Evolutionary conservation across 805 yeast species (phyloP).

Genomic region (Candida cerambycidarum): DNA sequence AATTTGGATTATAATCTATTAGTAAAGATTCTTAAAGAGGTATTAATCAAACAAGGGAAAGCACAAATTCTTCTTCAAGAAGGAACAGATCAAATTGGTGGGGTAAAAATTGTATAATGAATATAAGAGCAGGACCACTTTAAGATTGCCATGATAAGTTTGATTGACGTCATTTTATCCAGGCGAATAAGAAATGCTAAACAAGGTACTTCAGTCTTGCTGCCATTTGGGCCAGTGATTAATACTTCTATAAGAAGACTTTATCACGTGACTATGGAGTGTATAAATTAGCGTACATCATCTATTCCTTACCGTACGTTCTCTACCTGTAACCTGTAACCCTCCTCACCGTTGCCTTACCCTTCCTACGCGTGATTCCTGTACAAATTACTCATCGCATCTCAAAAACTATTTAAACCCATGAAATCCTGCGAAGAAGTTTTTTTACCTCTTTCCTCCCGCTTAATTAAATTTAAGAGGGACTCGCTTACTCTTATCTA

Average conservation of each 20-base stretch:
- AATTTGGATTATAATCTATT: conserved; percentile 61
- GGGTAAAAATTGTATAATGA: conserved; percentile 64
- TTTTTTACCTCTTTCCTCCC: conserved; percentile 37
- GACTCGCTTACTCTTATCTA: conserved; percentile 19
- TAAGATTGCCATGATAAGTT: conserved; percentile 9
- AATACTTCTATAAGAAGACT: too few species aligned
- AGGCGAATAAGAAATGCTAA: conserved; percentile 10
- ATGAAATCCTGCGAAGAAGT: conserved; percentile 10
- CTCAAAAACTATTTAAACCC: conserved; percentile 14
- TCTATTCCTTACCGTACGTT: too few species aligned
- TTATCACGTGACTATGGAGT: too few species aligned
- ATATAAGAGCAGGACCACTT: not conserved
- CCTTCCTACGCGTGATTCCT: not conserved
- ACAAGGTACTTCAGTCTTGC: conserved; percentile 14
- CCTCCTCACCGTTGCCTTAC: too few species aligned
- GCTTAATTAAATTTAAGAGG: conserved; percentile 48
- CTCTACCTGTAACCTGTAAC: too few species aligned
- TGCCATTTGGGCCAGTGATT: too few species aligned
- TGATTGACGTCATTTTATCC: conserved; percentile 6
- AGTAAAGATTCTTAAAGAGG: conserved; percentile 49
- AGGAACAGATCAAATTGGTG: conserved; percentile 57
- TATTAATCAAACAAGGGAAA: conserved; percentile 63
- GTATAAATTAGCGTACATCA: too few species aligned
- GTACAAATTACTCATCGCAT: conserved; percentile 11
- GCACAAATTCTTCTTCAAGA: conserved; percentile 72